Percentiles rank a stretch among this genome's conserved stretches.
These are phyloP conservation scores for Wickerhamiella azyma DNA, from an alignment of 805 yeast genomes.

Conservation along the genomic window DNA sequence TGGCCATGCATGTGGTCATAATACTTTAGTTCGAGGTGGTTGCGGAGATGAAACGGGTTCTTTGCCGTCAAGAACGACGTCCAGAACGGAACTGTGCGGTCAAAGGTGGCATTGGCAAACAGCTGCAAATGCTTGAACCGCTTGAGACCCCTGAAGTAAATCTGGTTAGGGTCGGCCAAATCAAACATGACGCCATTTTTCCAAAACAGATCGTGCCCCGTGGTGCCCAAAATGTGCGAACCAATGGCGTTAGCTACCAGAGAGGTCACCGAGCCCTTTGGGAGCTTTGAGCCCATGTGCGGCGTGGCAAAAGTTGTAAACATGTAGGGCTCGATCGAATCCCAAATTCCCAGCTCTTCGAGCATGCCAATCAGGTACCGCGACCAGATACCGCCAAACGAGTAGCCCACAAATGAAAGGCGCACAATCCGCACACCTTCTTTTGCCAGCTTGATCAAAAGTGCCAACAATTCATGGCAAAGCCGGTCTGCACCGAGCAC, in stretches of 20 bases:
- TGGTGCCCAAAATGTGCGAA: conserved; percentile 41
- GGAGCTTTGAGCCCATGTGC: conserved; percentile 32
- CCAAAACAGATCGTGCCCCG: conserved; percentile 66
- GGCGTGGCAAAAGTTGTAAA: conserved; percentile 70
- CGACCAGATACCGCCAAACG: conserved; percentile 76
- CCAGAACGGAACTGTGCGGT: conserved; percentile 77
- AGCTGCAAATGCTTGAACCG: conserved; percentile 43
- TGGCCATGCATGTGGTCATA: conserved; percentile 20
- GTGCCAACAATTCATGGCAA: conserved; percentile 42
- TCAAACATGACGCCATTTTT: conserved; percentile 34
- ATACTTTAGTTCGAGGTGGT: conserved; percentile 31
- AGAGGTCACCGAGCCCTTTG: conserved; percentile 24
- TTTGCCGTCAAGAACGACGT: conserved; percentile 63
- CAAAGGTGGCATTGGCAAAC: conserved; percentile 67
- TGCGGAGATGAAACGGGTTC: conserved; percentile 57
- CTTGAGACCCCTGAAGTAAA: conserved; percentile 41
- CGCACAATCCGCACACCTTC: conserved; percentile 34
- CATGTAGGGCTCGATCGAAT: conserved; percentile 42
- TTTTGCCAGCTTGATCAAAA: conserved; percentile 26
- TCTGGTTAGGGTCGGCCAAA: conserved; percentile 37
- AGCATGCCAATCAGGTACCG: conserved; percentile 66
- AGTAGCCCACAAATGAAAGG: conserved; percentile 71
- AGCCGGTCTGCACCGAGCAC: conserved; percentile 49
- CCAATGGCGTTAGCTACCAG: conserved; percentile 46
- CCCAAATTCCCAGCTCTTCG: conserved; percentile 38